Conservation (phyloP, 805 yeast genomes). For the Candida anglica region DNA sequence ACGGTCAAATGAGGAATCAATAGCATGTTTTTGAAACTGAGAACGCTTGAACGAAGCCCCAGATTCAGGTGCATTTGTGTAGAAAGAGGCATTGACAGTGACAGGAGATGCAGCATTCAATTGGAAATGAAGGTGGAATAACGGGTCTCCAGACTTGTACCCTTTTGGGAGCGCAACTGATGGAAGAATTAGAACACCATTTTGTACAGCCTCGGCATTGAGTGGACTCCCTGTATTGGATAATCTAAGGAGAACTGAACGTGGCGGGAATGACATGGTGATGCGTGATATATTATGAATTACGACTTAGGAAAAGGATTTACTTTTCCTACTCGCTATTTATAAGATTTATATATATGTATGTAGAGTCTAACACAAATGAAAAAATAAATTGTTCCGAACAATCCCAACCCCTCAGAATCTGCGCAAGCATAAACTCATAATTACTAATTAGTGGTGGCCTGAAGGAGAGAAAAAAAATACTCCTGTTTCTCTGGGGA, state of each 20-base stretch:
- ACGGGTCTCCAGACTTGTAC: constrained; percentile 25
- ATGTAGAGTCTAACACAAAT: too few relatives aligned
- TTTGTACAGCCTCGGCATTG: constrained; percentile 25
- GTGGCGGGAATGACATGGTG: constrained; percentile 1
- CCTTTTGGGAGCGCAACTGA: constrained; percentile 33
- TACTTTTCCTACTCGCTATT: too few relatives aligned
- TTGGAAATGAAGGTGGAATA: constrained; percentile 53
- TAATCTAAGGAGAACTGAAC: constrained; percentile 37
- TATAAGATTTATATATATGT: too few relatives aligned
- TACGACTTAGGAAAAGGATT: not conserved
- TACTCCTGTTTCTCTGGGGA: too few relatives aligned
- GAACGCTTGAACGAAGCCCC: constrained; percentile 50
- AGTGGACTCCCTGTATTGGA: constrained; percentile 47
- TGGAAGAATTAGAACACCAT: constrained; percentile 52
- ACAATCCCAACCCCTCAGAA: too few relatives aligned
- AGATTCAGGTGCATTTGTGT: constrained; percentile 66
- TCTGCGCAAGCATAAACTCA: too few relatives aligned
- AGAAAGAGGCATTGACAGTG: constrained; percentile 64
- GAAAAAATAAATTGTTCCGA: too few relatives aligned
- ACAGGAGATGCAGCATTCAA: constrained; percentile 75
- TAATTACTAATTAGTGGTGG: too few relatives aligned
- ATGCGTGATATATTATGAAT: too few relatives aligned
- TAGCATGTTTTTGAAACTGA: constrained; percentile 47
- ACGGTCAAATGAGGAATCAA: constrained; percentile 56
- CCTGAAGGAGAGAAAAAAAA: too few relatives aligned